phyloP scores from a whole-genome alignment of 768 basidiomycete genomes.

The Suillus fuscotomentosus region DNA sequence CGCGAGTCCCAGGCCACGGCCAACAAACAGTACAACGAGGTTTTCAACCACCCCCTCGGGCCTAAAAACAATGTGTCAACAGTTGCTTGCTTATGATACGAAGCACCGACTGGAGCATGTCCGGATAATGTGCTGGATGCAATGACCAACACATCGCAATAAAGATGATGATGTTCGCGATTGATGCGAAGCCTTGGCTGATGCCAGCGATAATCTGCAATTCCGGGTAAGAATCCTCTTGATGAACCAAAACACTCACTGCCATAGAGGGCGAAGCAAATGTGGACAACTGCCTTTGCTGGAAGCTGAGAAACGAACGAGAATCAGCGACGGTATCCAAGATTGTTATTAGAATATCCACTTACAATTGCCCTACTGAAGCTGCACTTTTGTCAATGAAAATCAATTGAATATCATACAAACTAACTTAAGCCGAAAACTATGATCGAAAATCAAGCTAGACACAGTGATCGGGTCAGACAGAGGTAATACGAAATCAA shows the following conservation, averaged over 20 bases:
- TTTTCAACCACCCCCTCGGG: slow-evolving; percentile 7
- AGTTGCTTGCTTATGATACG: background rate
- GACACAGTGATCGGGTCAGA: no score
- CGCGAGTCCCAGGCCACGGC: slow-evolving; percentile 24
- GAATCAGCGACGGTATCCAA: slow-evolving; percentile 11
- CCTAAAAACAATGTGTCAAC: slow-evolving; percentile 11
- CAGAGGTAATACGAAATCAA: no score
- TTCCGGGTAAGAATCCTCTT: background rate
- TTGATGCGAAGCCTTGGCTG: slow-evolving; percentile 9
- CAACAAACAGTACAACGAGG: slow-evolving; percentile 4
- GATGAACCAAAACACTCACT: slow-evolving; percentile 11
- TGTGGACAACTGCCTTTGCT: slow-evolving; percentile 20
- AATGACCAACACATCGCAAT: slow-evolving; percentile 20
- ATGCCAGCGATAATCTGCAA: slow-evolving; percentile 15
- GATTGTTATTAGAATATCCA: background rate
- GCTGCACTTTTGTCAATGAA: slow-evolving; percentile 12
- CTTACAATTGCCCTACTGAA: slow-evolving; percentile 25
- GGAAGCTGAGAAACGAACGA: slow-evolving; percentile 16
- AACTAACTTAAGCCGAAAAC: slow-evolving; percentile 29
- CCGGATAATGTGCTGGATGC: slow-evolving; percentile 16
- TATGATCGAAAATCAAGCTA: slow-evolving; percentile 10
- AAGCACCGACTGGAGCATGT: slow-evolving; percentile 14
- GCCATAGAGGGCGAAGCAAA: slow-evolving; percentile 17
- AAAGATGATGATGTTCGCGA: slow-evolving; percentile 15
- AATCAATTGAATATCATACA: background rate